phyloP scores from a whole-genome alignment of 495 filamentous ascomycete species.

The Podospora anserina region DNA sequence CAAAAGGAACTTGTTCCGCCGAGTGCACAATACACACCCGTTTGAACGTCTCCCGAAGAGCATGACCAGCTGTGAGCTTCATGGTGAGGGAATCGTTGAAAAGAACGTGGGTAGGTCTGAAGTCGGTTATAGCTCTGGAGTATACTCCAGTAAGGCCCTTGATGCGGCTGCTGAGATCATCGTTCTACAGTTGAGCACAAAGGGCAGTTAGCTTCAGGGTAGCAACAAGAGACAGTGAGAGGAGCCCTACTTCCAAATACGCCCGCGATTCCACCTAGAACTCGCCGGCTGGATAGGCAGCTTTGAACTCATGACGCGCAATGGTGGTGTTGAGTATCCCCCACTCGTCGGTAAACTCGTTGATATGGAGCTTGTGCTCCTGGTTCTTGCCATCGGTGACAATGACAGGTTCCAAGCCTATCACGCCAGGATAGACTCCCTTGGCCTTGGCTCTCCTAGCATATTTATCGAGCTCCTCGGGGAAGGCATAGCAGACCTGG shows the following conservation, averaged over 20 bases:
- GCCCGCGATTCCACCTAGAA: slow-evolving; percentile 25
- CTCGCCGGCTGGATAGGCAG: slow-evolving; percentile 25
- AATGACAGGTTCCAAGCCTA: neutral
- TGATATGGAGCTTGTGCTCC: slow-evolving; percentile 14
- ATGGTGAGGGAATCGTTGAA: slow-evolving; percentile 36
- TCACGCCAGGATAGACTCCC: slow-evolving; percentile 22
- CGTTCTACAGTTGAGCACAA: slow-evolving; percentile 9
- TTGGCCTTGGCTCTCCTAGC: slow-evolving; percentile 20
- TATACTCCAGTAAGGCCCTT: slow-evolving; percentile 20
- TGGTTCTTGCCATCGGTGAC: slow-evolving; percentile 12
- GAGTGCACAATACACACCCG: slow-evolving; percentile 32
- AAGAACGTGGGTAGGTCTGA: slow-evolving; percentile 32
- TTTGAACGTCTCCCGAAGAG: slow-evolving; percentile 18
- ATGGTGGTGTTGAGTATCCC: slow-evolving; percentile 27
- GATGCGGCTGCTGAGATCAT: slow-evolving; percentile 16
- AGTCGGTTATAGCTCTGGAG: slow-evolving; percentile 17
- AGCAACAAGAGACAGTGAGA: neutral
- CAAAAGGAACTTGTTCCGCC: slow-evolving; percentile 35
- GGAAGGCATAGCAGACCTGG: slow-evolving; percentile 31
- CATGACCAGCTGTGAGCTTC: slow-evolving; percentile 26
- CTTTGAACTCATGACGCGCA: slow-evolving; percentile 17
- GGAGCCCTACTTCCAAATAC: slow-evolving; percentile 26
- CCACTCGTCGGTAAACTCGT: slow-evolving; percentile 29
- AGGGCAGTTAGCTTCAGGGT: neutral
- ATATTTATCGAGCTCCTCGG: slow-evolving; percentile 21